Evolutionary conservation across 148 eudicot species (phyloP).

Genomic region (Arbutus unedo): DNA sequence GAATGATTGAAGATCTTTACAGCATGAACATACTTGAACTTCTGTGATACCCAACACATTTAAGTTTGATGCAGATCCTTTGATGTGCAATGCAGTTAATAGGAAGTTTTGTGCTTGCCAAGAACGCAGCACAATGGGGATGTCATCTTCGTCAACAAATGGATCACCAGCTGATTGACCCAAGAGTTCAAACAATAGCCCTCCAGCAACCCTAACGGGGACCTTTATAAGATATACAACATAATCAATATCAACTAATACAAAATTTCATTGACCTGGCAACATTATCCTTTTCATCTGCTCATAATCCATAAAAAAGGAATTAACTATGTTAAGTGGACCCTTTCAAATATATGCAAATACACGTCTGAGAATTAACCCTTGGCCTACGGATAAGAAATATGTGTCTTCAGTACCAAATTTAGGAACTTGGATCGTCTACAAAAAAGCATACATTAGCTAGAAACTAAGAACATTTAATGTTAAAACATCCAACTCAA

Average conservation of each 20-base stretch:
- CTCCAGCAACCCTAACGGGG: slow-evolving; percentile 93
- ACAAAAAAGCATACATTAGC: not conserved
- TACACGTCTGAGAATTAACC: not conserved
- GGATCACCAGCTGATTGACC: slow-evolving; percentile 97
- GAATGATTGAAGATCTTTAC: not conserved
- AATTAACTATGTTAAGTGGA: not conserved
- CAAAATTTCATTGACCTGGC: not conserved
- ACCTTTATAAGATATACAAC: slow-evolving; percentile 40
- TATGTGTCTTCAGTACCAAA: not conserved
- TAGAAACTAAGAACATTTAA: not conserved
- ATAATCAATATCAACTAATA: not conserved
- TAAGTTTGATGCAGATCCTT: slow-evolving; percentile 65
- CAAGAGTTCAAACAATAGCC: slow-evolving; percentile 85
- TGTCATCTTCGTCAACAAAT: slow-evolving; percentile 65
- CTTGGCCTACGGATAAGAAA: not conserved
- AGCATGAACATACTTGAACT: slow-evolving; percentile 56
- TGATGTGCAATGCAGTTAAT: slow-evolving; percentile 68
- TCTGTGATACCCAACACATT: slow-evolving; percentile 88
- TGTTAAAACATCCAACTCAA: not conserved
- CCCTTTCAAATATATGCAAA: not conserved
- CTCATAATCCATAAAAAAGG: not conserved
- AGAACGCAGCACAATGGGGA: slow-evolving; percentile 86
- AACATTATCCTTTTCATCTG: not conserved
- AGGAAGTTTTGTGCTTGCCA: slow-evolving; percentile 94
- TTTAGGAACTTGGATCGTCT: not conserved